Base-by-base conservation (phyloP, 1,284 basidiomycete genomes). In the Golubevia sp. region DNA sequence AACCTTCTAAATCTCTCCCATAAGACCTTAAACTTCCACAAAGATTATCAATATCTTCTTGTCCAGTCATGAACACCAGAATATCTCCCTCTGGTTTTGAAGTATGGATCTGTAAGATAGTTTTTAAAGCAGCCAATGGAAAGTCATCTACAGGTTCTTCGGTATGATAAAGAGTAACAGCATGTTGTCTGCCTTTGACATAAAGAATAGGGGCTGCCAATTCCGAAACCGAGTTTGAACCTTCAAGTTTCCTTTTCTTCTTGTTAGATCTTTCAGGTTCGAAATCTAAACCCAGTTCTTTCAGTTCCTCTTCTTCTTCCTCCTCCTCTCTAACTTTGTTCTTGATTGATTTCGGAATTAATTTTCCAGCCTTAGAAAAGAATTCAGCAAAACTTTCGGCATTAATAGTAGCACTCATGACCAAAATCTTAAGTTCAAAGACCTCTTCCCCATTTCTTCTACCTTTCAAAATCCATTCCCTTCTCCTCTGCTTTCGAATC, bases 21-120 rank as follows among this genome's bases (percentile, higher is more conserved):
- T 44, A 44, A 44, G 18, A 18, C 18, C 18, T 44, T 18, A 44
- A 44, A 44, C 18, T 44, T 8, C 67, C 58, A 0, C 69, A 63
- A 51, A 83, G 59, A 7, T 73, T 65, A 59, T 83, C 80, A 55
- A 83, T 83, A 55, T 83, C 80, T 25, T 83, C 80, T 54, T 82
- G 78, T 30, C 80, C 80, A 1, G 80, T 83, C 56, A 77, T 73
- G 63, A 83, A 83, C 44, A 83, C 73, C 21, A 83, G 70, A 18
- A 83, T 69, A 61, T 83, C 80, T 2, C 80, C 80, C 0, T 70
- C 71, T 6, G 78, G 71, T 21, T 73, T 69, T 2, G 68, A 73
- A 23, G 74, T 70, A 54, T 82, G 79, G 27, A 83, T 76, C 61
- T 83, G 80, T 20, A 80, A 62, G 8, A 83, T 68, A 2, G 78